A percentile compares a stretch with the other conserved stretches of the same genome.
Conservation (phyloP, 1,284 basidiomycete species). For the Flammula alnicola region DNA sequence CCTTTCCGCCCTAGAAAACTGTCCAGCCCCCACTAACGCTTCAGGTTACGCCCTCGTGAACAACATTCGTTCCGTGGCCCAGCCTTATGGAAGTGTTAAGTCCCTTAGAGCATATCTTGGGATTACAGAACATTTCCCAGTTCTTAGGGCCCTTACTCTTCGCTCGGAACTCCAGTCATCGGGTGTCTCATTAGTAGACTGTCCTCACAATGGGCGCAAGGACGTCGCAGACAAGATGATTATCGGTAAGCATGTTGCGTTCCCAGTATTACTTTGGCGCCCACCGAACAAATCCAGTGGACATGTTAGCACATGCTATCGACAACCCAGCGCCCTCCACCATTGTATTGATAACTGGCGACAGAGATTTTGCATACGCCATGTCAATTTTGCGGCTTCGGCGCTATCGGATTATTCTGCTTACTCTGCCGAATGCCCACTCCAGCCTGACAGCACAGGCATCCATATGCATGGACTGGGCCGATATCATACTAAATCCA, state of each 20-base stretch:
- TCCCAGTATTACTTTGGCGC: not conserved
- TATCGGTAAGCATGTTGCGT: constrained; percentile 44
- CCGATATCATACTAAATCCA: constrained; percentile 14
- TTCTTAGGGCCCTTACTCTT: constrained; percentile 40
- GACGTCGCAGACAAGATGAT: constrained; percentile 60
- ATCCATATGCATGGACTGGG: constrained; percentile 58
- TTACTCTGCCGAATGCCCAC: constrained; percentile 48
- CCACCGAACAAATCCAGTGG: constrained; percentile 40
- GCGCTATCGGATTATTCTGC: constrained; percentile 52
- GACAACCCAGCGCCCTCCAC: constrained; percentile 57
- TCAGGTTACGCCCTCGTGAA: constrained; percentile 51
- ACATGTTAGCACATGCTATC: constrained; percentile 63
- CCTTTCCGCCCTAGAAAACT: constrained; percentile 51
- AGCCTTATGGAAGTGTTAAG: constrained; percentile 48
- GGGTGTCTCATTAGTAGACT: constrained; percentile 61
- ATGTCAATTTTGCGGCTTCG: constrained; percentile 56
- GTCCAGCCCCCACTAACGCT: constrained; percentile 47
- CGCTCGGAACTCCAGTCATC: constrained; percentile 64
- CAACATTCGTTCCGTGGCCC: constrained; percentile 46
- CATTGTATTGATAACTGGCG: constrained; percentile 58
- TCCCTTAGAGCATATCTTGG: constrained; percentile 60
- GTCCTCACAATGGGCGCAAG: constrained; percentile 61
- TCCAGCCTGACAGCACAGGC: constrained; percentile 60
- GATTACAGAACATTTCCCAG: constrained; percentile 37
- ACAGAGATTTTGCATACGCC: constrained; percentile 64